Percentiles rank a stretch among this genome's conserved stretches.
Conservation (phyloP, 306 rosid species). For the Castanopsis chinensis region DNA sequence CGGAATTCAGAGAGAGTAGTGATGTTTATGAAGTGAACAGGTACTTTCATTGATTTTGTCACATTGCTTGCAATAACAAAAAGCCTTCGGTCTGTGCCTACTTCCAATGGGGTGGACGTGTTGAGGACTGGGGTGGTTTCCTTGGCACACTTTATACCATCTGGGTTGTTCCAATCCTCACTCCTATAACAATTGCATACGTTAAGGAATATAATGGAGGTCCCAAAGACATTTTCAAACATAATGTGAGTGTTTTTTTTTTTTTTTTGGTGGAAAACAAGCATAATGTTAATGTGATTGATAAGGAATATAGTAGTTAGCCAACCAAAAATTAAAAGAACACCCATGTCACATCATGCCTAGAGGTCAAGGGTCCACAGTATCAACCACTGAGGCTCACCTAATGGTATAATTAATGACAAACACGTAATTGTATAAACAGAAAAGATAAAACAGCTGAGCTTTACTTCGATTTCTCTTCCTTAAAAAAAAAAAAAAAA, state of each 20-base stretch:
- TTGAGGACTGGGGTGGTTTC: conserved; percentile 73
- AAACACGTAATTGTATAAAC: not conserved
- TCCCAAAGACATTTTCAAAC: not conserved
- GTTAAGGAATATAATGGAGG: not conserved
- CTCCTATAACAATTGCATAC: conserved; percentile 49
- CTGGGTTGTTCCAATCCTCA: conserved; percentile 77
- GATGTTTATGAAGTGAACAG: conserved; percentile 66
- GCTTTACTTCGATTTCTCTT: no score
- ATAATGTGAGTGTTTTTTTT: not conserved
- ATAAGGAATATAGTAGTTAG: conserved; percentile 11
- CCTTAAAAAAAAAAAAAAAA: no score
- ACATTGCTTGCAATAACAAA: conserved; percentile 51
- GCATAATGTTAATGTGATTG: not conserved
- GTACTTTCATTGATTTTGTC: conserved; percentile 45
- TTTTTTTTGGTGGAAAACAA: not conserved
- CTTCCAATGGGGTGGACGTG: conserved; percentile 40
- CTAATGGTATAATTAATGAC: not conserved
- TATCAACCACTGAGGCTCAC: conserved; percentile 2
- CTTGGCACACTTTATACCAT: conserved; percentile 87
- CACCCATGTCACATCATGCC: not conserved
- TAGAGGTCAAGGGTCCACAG: not conserved
- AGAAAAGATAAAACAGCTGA: not conserved
- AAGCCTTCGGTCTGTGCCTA: conserved; percentile 78
- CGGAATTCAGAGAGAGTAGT: conserved; percentile 75
- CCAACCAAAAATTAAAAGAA: not conserved